Base-by-base conservation (phyloP, 768 basidiomycete genomes). In the Naganishia vaughanmartiniae region DNA sequence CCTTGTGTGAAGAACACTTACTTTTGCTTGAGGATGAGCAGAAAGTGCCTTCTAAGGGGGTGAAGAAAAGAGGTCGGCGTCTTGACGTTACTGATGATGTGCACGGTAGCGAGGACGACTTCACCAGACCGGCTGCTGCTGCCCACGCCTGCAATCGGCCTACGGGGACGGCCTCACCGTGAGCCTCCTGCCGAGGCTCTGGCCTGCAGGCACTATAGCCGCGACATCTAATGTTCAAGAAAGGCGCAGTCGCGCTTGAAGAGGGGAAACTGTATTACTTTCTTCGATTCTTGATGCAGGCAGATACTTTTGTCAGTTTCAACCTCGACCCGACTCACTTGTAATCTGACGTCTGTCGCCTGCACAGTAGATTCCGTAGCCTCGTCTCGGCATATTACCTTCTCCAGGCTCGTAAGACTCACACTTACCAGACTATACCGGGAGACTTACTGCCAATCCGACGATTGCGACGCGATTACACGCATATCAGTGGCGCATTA, bases 11-110 rank as follows among this genome's bases (percentile, higher is more conserved):
- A 26, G 10, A 14, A 63, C n/a, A 63, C 60, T 63, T 45, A 63
- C 60, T 63, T 63, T 63, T 63, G 60, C 60, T 63, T 63, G 60
- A 63, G 60, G 60, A 63, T 63, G 54, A 63, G 60, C 60, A 34
- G 39, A 63, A 63, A 63, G 60, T 63, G 39, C 57, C 42, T 30
- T 34, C 36, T 42, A 63, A 42, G 60, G 60, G 60, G 60, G 39
- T 36, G 19, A 30, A 42, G 36, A 39, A 36, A 39, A 56, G 19
- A 63, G 60, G 60, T 45, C 39, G 34, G 21, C 57, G 34, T 33
- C 42, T 26, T 42, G 60, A 63, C 39, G 24, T 26, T 51, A 6
- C 48, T 63, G 60, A 63, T 63, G 60, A 42, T 63, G 60, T 10
- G 24, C 17, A 17, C 60, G 60, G 60, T 36, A 42, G 33, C 42